A percentile compares a stretch with the other conserved stretches of the same genome.
Evolutionary conservation across 257 asterid species (phyloP).

Genomic region (Solanum pinnatisectum): DNA sequence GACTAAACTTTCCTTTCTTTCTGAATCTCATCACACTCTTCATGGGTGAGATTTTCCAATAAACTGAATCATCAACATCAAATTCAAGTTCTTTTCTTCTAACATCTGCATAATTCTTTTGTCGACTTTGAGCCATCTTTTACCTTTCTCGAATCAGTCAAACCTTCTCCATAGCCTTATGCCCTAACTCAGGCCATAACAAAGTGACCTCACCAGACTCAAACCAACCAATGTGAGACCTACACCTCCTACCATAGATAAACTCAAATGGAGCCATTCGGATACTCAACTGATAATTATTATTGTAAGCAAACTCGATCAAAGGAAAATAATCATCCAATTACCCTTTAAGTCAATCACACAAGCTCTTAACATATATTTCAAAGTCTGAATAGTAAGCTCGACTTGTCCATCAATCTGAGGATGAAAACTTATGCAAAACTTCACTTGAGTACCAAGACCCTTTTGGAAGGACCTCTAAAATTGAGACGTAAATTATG

Average conservation of each 20-base stretch:
- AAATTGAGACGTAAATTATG: not conserved
- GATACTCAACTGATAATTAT: not conserved
- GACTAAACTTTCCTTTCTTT: not conserved
- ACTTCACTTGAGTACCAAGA: not conserved
- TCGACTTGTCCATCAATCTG: not conserved
- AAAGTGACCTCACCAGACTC: not conserved
- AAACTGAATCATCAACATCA: not conserved
- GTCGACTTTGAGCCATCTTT: not conserved
- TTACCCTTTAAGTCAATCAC: not conserved
- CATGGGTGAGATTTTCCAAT: not conserved
- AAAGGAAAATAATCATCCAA: no score
- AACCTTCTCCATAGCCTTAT: not conserved
- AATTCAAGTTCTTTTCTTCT: no score
- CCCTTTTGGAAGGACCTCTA: not conserved
- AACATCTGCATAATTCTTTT: not conserved
- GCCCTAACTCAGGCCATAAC: not conserved
- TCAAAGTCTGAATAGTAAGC: not conserved
- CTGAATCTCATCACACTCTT: not conserved
- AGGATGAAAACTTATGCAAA: not conserved
- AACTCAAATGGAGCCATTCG: not conserved
- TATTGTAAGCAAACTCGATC: not conserved
- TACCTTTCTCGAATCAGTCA: not conserved
- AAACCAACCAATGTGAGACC: not conserved
- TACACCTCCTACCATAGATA: not conserved
- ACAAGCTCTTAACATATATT: not conserved